Percentiles rank a stretch among this genome's conserved stretches.
Evolutionary conservation across 1,139 yeast species (phyloP).

Genomic region (Geotrichum fermentans): DNA sequence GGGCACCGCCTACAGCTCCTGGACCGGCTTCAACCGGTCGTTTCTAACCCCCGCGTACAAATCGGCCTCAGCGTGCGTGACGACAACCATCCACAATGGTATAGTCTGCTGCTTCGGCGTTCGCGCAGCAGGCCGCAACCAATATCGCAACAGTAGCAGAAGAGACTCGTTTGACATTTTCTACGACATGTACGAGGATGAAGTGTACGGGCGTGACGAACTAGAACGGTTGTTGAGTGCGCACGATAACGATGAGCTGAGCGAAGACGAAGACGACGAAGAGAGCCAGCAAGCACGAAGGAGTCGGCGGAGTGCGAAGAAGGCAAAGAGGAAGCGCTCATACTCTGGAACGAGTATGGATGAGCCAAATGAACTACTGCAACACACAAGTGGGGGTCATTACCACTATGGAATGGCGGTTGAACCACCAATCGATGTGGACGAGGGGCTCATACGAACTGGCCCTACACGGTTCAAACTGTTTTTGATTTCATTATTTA

Average conservation of each 20-base stretch:
- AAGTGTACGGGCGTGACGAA: slow-evolving; percentile 30
- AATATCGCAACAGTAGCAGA: slow-evolving; percentile 19
- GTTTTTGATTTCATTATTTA: background rate
- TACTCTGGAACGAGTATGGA: background rate
- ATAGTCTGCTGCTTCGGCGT: slow-evolving; percentile 20
- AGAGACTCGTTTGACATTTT: slow-evolving; percentile 30
- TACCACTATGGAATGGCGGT: slow-evolving; percentile 8
- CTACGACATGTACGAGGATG: slow-evolving; percentile 34
- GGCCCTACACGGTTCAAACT: background rate
- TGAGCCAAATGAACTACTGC: background rate
- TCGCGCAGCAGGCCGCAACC: slow-evolving; percentile 13
- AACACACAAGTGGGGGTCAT: background rate
- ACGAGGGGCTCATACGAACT: background rate
- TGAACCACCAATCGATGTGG: slow-evolving; percentile 6
- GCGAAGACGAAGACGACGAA: slow-evolving; percentile 11
- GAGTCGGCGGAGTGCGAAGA: slow-evolving; percentile 1
- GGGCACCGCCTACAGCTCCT: slow-evolving; percentile 30
- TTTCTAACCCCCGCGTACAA: slow-evolving; percentile 24
- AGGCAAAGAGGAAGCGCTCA: background rate
- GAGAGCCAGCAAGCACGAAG: background rate
- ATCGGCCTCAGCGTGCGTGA: slow-evolving; percentile 1
- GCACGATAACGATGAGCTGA: slow-evolving; percentile 10
- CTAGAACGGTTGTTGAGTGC: slow-evolving; percentile 28
- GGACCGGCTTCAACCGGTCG: slow-evolving; percentile 24
- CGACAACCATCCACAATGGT: background rate